Evolutionary conservation across 495 filamentous ascomycete species (phyloP).

Genomic region (Pseudoneurospora amorphoporcata): DNA sequence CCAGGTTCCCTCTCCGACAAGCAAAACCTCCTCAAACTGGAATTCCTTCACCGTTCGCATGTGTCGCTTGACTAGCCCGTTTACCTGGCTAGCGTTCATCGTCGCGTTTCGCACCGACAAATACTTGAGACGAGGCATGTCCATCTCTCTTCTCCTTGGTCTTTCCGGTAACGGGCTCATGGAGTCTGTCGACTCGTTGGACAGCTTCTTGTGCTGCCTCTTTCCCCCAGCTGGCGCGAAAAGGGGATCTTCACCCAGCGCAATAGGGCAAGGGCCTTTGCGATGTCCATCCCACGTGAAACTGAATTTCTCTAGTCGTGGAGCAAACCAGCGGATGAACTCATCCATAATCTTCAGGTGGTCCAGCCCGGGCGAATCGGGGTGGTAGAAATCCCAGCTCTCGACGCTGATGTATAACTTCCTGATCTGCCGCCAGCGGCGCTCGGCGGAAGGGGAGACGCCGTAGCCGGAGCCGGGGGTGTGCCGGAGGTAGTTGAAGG

Average conservation of each 20-base stretch:
- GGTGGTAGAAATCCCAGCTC: slow-evolving; percentile 45
- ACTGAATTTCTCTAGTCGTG: slow-evolving; percentile 48
- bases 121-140: slow-evolving; percentile 48
- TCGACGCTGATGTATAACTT: slow-evolving; percentile 60
- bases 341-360: slow-evolving; percentile 67
- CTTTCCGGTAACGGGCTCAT: slow-evolving; percentile 39
- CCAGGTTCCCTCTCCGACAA: slow-evolving; percentile 56
- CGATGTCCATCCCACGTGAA: slow-evolving; percentile 59
- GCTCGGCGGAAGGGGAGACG: slow-evolving; percentile 47
- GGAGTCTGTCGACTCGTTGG: slow-evolving; percentile 43
- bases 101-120: slow-evolving; percentile 57
- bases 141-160: slow-evolving; percentile 36
- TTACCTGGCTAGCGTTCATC: slow-evolving; percentile 57
- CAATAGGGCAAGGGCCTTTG: slow-evolving; percentile 56
- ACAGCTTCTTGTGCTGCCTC: slow-evolving; percentile 37
- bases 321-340: slow-evolving; percentile 55
- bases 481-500: slow-evolving; percentile 59
- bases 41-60: slow-evolving; percentile 54
- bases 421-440: slow-evolving; percentile 61
- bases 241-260: slow-evolving; percentile 50
- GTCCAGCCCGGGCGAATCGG: slow-evolving; percentile 42
- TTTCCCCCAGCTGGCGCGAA: slow-evolving; percentile 36
- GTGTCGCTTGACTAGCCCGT: slow-evolving; percentile 49
- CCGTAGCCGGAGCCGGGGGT: slow-evolving; percentile 48
- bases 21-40: slow-evolving; percentile 57